Evolutionary conservation across 1,139 yeast genomes (phyloP).

Genomic region (Blastobotrys ciferrii): DNA sequence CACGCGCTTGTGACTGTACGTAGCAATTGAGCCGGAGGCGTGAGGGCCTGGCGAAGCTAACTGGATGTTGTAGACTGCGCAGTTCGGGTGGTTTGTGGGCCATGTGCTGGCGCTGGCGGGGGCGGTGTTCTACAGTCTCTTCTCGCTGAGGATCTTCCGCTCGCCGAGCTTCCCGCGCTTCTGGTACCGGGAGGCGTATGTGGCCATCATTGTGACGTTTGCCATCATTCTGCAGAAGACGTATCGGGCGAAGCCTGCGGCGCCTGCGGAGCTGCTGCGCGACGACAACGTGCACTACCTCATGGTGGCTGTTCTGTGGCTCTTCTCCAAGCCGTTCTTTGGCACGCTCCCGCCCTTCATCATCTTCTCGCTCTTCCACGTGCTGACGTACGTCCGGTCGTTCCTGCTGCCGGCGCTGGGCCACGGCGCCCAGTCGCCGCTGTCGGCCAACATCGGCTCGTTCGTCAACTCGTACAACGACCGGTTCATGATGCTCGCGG

Average conservation of each 20-base stretch:
- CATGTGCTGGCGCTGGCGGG: slow-evolving; percentile 64
- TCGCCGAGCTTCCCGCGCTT: slow-evolving; percentile 40
- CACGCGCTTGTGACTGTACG: slow-evolving; percentile 3
- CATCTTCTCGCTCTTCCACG: slow-evolving; percentile 71
- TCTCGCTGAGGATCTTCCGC: slow-evolving; percentile 35
- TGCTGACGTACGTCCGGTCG: slow-evolving; percentile 61
- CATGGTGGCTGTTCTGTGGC: slow-evolving; percentile 55
- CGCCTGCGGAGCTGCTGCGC: slow-evolving; percentile 40
- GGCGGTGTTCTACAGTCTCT: slow-evolving; percentile 52
- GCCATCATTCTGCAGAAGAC: slow-evolving; percentile 71
- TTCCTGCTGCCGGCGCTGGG: slow-evolving; percentile 67
- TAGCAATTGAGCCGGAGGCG: neutral
- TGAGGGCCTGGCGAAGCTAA: neutral
- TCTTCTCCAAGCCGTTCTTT: slow-evolving; percentile 51
- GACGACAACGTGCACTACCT: slow-evolving; percentile 74
- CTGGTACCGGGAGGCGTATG: slow-evolving; percentile 60
- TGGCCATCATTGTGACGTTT: slow-evolving; percentile 71
- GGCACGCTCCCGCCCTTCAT: slow-evolving; percentile 64
- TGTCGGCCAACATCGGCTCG: slow-evolving; percentile 45
- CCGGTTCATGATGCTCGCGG: slow-evolving; percentile 67
- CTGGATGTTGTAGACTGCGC: slow-evolving; percentile 40
- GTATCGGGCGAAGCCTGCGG: slow-evolving; percentile 32
- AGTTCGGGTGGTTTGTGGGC: slow-evolving; percentile 62
- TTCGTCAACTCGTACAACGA: slow-evolving; percentile 67
- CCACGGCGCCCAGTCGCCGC: slow-evolving; percentile 43